Conservation (phyloP, 2,329 filamentous ascomycete species). For the Emmonsiellopsis sp. region DNA sequence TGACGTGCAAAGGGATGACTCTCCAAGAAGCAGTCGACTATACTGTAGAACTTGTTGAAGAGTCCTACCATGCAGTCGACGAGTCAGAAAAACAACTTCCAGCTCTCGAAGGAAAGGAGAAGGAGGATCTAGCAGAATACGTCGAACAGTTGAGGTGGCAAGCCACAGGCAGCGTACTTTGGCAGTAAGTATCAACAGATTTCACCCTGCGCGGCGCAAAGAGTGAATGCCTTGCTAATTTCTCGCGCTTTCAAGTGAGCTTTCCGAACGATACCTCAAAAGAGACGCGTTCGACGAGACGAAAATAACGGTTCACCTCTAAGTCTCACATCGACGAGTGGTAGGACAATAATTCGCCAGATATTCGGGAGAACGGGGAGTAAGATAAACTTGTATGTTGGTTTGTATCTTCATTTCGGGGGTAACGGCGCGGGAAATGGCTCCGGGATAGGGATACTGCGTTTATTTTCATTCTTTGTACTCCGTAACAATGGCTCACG, state of each 20-base stretch:
- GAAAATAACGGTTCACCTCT: not conserved
- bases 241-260: not conserved
- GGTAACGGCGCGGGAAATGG: no score
- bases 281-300: not conserved
- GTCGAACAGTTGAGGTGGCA: slow-evolving; percentile 8
- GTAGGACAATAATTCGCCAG: no score
- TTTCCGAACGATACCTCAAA: not conserved
- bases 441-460: no score
- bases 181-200: slow-evolving; percentile 3
- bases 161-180: slow-evolving; percentile 7
- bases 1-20: slow-evolving; percentile 5
- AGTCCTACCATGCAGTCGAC: slow-evolving; percentile 6
- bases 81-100: slow-evolving; percentile 4
- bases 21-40: slow-evolving; percentile 5
- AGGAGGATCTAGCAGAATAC: slow-evolving; percentile 6
- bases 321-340: not conserved
- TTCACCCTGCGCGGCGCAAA: not conserved
- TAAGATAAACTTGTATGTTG: no score
- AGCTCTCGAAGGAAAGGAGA: slow-evolving; percentile 5
- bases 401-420: no score
- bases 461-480: no score
- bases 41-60: slow-evolving; percentile 6
- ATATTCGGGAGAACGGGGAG: no score
- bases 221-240: not conserved
- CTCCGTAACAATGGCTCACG: no score